Evolutionary conservation across 2,329 filamentous ascomycete species (phyloP).

Genomic region (Penicillium nordicum): DNA sequence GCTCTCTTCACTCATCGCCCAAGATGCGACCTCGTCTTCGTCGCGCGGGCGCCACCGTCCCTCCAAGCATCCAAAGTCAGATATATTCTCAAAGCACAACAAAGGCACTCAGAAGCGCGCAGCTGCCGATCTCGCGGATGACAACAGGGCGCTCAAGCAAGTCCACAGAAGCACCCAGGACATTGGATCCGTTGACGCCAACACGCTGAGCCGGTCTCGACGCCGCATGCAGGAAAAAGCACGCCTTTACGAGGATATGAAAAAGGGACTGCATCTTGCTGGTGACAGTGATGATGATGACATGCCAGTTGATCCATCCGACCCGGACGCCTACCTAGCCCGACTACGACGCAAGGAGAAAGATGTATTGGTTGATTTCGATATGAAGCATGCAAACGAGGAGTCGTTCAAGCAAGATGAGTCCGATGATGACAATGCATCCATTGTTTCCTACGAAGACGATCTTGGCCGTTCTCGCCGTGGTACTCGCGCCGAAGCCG

Average conservation of each 20-base stretch:
- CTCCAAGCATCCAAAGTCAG: conserved; percentile 56
- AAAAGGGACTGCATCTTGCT: conserved; percentile 77
- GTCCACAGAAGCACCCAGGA: conserved; percentile 61
- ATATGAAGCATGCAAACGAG: conserved; percentile 85
- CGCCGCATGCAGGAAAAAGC: conserved; percentile 88
- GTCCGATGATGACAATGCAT: conserved; percentile 48
- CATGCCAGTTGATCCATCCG: conserved; percentile 14
- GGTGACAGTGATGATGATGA: conserved; percentile 36
- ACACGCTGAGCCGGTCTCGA: conserved; percentile 62
- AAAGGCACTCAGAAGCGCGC: conserved; percentile 62
- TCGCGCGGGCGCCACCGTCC: conserved; percentile 42
- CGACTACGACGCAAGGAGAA: conserved; percentile 58
- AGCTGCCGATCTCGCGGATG: conserved; percentile 52
- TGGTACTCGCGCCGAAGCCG: conserved; percentile 67
- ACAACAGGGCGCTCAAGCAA: conserved; percentile 55
- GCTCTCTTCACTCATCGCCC: conserved; percentile 74
- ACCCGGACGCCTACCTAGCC: conserved; percentile 43
- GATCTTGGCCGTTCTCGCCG: conserved; percentile 83
- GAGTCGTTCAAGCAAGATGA: conserved; percentile 40
- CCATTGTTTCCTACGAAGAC: conserved; percentile 82
- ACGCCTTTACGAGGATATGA: conserved; percentile 81
- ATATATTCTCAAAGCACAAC: conserved; percentile 67
- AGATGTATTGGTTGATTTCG: conserved; percentile 78
- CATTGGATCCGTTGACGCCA: conserved; percentile 59
- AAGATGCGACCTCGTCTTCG: conserved; percentile 43